These are phyloP conservation scores for Suillus fuscotomentosus DNA, from an alignment of 768 basidiomycete genomes.

Conservation along the genomic window DNA sequence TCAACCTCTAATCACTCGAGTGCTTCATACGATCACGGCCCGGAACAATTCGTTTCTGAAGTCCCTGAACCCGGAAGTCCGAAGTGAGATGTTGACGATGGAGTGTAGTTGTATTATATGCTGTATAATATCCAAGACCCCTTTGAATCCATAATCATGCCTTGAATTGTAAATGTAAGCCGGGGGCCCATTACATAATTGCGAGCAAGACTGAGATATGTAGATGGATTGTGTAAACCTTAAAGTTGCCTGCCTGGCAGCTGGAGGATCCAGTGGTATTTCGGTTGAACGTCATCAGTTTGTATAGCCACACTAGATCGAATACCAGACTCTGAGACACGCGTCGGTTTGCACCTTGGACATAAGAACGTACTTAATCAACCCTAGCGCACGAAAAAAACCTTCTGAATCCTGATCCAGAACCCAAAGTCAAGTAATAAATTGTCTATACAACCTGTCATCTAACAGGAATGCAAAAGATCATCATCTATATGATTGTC, in stretches of 20 bases:
- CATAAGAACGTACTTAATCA: background rate
- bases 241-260: background rate
- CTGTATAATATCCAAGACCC: background rate
- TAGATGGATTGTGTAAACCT: background rate
- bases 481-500: background rate
- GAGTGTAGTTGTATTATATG: background rate
- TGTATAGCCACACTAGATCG: background rate
- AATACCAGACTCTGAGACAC: background rate
- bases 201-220: background rate
- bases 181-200: background rate
- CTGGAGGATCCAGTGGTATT: background rate
- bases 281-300: background rate
- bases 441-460: background rate
- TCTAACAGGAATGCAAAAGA: background rate
- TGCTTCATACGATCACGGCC: background rate
- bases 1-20: background rate
- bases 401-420: background rate
- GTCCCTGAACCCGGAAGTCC: slow-evolving; percentile 12
- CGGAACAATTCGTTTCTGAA: background rate
- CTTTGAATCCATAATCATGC: background rate
- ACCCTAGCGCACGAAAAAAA: background rate
- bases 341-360: background rate
- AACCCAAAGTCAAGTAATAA: background rate
- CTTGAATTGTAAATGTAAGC: background rate
- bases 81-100: slow-evolving; percentile 23